Evolutionary conservation across 2,329 filamentous ascomycete genomes (phyloP), one percentile per base, ranked within the genome.

Genomic region (Orbilia javanica): DNA sequence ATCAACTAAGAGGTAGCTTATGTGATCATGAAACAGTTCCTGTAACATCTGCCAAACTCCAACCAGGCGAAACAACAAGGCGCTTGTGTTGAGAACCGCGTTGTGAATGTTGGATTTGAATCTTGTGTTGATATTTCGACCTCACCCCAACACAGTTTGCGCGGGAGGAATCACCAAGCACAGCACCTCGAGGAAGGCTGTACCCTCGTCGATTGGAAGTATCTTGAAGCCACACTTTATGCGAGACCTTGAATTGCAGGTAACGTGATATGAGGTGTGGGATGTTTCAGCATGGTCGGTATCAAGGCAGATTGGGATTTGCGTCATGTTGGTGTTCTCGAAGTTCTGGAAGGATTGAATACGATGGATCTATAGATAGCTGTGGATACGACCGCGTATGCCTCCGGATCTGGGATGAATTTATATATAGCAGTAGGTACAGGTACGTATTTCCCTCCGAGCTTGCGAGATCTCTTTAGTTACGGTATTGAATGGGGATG

Each of bases 271-370:
- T 39, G 15, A 27, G 18, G 36, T 20, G 39, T 20, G 60, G 50
- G 50, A 11, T 1, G 42, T 52, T 65, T 42, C 34, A 20, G 50
- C 11, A 11, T 15, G 36, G 60, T 60, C 36, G 34, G 34, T 55
- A 70, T 70, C 66, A 74, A 74, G 70, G 70, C 70, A 74, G 70
- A 74, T 62, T 44, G 44, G 13, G 6, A 22, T 46, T 65, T 73
- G 60, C 69, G 69, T 65, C 69, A 73, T 62, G 18, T 5, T n/a
- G 18, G 22, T 25, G 36, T 6, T 15, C 10, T 36, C 20, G 34
- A n/a, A 39, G 22, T 60, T 60, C 55, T 60, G 42, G 55, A 60
- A 60, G 34, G 15, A 27, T 25, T 39, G 15, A 29, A 60, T 25
- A 55, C 39, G 3, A 60, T 60, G 27, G 48, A 20, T 55, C n/a